These are phyloP conservation scores for Powellomyces hirtus DNA, from an alignment of 192 early-diverging fungal genomes.

Conservation along the genomic window DNA sequence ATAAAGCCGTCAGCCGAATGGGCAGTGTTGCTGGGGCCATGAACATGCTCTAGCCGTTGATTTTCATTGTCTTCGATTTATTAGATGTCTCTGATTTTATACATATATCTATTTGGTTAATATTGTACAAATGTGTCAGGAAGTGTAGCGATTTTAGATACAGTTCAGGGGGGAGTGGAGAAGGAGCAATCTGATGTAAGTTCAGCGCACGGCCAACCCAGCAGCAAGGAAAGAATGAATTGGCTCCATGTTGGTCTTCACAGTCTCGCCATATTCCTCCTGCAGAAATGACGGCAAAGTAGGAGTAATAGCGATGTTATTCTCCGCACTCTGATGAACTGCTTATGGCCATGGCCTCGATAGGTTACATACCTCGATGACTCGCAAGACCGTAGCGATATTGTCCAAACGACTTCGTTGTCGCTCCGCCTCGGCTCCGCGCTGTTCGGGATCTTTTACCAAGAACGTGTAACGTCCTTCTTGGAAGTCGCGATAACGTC, in stretches of 20 bases:
- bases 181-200: no score
- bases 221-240: conserved; percentile 5
- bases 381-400: conserved; percentile 39
- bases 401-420: conserved; percentile 32
- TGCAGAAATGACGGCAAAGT: background rate
- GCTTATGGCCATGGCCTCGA: no score
- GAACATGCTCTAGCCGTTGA: no score
- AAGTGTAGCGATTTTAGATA: no score
- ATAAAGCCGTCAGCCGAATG: no score
- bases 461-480: conserved; percentile 48
- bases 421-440: conserved; percentile 36
- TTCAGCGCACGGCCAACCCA: background rate
- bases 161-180: no score
- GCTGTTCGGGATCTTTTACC: conserved; percentile 26
- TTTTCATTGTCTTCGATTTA: no score
- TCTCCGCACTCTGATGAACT: background rate
- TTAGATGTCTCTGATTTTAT: no score
- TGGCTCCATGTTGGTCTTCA: conserved; percentile 1
- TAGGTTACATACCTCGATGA: conserved; percentile 39
- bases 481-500: conserved; percentile 45
- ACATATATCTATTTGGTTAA: no score
- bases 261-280: conserved; percentile 12
- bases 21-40: background rate
- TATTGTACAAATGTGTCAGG: no score
- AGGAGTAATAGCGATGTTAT: background rate